phyloP scores from a whole-genome alignment of 2,329 filamentous ascomycete genomes.

The Scopulariopsis brevicaulis region DNA sequence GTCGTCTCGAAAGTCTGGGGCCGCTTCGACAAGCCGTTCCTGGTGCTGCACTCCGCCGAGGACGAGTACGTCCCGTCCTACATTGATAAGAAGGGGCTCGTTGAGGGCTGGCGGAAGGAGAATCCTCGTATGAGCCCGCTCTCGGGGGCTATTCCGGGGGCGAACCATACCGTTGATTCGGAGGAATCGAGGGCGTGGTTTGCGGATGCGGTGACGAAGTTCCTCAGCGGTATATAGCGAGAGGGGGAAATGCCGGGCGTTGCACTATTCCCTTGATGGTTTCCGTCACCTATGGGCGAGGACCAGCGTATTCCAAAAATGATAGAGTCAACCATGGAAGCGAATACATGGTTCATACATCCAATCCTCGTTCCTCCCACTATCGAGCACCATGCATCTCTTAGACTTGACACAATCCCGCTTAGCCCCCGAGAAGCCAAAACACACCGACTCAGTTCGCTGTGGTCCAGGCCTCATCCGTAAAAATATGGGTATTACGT shows the following conservation, averaged over 20 bases:
- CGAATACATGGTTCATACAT: too few relatives aligned
- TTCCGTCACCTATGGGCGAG: too few relatives aligned
- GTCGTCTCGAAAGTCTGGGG: slow-evolving; percentile 55
- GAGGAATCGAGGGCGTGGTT: slow-evolving; percentile 36
- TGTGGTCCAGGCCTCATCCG: too few relatives aligned
- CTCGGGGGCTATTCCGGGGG: slow-evolving; percentile 40
- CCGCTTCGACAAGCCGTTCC: slow-evolving; percentile 42
- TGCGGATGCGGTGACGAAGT: slow-evolving; percentile 31
- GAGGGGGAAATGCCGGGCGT: too few relatives aligned
- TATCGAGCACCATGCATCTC: too few relatives aligned
- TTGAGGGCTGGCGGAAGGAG: slow-evolving; percentile 42
- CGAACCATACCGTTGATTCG: slow-evolving; percentile 36
- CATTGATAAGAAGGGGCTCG: slow-evolving; percentile 45
- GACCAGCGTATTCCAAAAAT: too few relatives aligned
- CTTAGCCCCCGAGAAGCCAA: too few relatives aligned
- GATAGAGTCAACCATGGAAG: too few relatives aligned
- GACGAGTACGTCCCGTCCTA: slow-evolving; percentile 53
- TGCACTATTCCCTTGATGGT: too few relatives aligned
- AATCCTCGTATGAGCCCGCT: slow-evolving; percentile 34
- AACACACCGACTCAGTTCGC: too few relatives aligned
- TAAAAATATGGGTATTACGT: neutral
- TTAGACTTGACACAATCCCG: too few relatives aligned
- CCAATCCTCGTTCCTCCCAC: too few relatives aligned
- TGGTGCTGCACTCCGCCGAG: slow-evolving; percentile 52
- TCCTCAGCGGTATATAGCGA: slow-evolving; percentile 20